These are phyloP conservation scores for Pyrenochaeta sp. DNA, from an alignment of 2,329 filamentous ascomycete species.

Conservation along the genomic window DNA sequence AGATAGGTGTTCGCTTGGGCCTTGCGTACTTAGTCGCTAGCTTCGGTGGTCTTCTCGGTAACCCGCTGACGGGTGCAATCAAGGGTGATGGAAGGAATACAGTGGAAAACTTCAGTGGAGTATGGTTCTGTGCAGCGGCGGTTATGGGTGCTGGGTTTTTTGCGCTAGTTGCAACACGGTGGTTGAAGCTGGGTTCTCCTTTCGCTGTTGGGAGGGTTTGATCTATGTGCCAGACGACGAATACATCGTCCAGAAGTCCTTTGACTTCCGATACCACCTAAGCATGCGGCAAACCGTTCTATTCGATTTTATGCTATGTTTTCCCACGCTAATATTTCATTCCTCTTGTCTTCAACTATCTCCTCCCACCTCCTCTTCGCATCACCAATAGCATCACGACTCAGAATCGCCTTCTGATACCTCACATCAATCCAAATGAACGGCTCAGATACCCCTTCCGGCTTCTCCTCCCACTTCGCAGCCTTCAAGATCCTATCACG, in stretches of 20 bases:
- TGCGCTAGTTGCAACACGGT: slow-evolving; percentile 21
- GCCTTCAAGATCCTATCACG: slow-evolving; percentile 4
- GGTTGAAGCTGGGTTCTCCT: slow-evolving; percentile 23
- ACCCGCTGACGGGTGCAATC: slow-evolving; percentile 62
- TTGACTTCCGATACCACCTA: too few relatives aligned
- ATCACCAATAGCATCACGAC: not conserved
- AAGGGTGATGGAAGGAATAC: slow-evolving; percentile 49
- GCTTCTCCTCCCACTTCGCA: too few relatives aligned
- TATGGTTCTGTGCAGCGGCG: slow-evolving; percentile 50
- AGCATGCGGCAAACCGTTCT: too few relatives aligned
- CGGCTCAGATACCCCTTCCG: too few relatives aligned
- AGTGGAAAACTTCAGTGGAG: slow-evolving; percentile 30
- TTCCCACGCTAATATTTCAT: too few relatives aligned
- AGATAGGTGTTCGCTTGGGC: slow-evolving; percentile 59
- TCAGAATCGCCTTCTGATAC: not conserved
- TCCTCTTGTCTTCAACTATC: too few relatives aligned
- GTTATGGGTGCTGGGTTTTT: slow-evolving; percentile 23
- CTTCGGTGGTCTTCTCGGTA: slow-evolving; percentile 61
- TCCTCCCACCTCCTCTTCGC: not conserved
- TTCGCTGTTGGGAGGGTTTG: slow-evolving; percentile 11
- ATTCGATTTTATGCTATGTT: too few relatives aligned
- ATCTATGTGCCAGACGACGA: not conserved
- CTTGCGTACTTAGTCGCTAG: slow-evolving; percentile 60
- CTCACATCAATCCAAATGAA: too few relatives aligned
- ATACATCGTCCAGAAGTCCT: too few relatives aligned